Evolutionary conservation across 2,329 filamentous ascomycete genomes (phyloP).

Genomic region (Arthroderma uncinatum): DNA sequence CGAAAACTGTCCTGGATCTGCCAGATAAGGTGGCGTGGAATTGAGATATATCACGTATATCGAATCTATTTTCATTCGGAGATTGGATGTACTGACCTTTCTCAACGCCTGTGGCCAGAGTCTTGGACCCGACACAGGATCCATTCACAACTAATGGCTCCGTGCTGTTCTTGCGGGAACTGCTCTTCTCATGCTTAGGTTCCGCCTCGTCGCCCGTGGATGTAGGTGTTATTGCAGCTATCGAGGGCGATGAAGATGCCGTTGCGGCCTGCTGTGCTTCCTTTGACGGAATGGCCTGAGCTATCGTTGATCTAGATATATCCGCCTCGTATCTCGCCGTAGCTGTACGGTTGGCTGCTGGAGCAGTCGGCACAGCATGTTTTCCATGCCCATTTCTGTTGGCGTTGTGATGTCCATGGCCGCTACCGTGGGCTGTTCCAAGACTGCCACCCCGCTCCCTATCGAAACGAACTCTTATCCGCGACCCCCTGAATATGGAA

Average conservation of each 20-base stretch:
- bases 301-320: neutral
- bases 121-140: conserved; percentile 20
- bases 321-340: neutral
- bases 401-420: neutral
- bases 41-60: neutral
- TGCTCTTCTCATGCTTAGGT: conserved; percentile 8
- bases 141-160: conserved; percentile 28
- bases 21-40: neutral
- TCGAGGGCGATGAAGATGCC: neutral
- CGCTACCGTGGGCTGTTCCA: conserved; percentile 5
- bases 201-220: conserved; percentile 15
- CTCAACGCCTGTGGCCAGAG: conserved; percentile 4
- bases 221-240: conserved; percentile 14
- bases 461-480: conserved; percentile 27
- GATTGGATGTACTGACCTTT: neutral
- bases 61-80: neutral
- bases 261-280: neutral
- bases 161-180: conserved; percentile 15
- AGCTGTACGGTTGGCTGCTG: neutral
- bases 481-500: conserved; percentile 23
- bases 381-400: neutral
- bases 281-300: neutral
- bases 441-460: conserved; percentile 14
- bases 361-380: neutral
- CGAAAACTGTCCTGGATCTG: neutral